Percentiles rank a stretch among this genome's conserved stretches.
Evolutionary conservation across 192 early-diverging fungal species (phyloP).

Genomic region (Mycoemilia scoparia): DNA sequence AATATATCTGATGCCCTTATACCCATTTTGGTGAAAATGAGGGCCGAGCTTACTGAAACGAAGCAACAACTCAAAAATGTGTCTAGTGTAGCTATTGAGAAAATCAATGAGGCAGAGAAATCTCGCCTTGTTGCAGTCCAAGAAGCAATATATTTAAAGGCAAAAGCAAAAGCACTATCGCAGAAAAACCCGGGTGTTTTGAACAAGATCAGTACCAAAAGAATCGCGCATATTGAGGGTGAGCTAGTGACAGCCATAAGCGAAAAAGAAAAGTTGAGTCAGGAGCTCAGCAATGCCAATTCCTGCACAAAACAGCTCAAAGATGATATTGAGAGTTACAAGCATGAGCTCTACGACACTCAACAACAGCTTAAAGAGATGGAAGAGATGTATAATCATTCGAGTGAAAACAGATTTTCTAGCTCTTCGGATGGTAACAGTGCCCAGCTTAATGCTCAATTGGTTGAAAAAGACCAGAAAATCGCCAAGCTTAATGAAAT

Average conservation of each 20-base stretch:
- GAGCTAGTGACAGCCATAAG: constrained; percentile 26
- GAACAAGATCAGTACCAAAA: constrained; percentile 13
- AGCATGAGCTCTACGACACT: constrained; percentile 15
- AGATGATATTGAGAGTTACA: constrained; percentile 15
- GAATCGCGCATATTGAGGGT: constrained; percentile 26
- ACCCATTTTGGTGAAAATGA: constrained; percentile 17
- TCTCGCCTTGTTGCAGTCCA: constrained; percentile 27
- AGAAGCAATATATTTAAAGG: constrained; percentile 32
- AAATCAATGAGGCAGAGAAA: constrained; percentile 28
- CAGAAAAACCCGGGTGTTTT: constrained; percentile 13
- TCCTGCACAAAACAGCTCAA: constrained; percentile 21
- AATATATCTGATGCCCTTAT: too few relatives aligned
- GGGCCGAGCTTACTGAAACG: constrained; percentile 24
- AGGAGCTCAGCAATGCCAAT: constrained; percentile 22
- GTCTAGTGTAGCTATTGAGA: constrained; percentile 24
- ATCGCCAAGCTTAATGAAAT: constrained; percentile 4
- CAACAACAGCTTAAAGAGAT: constrained; percentile 17
- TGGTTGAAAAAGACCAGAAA: background rate
- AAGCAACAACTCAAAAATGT: constrained; percentile 25
- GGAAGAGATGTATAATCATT: constrained; percentile 10
- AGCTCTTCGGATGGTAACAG: background rate
- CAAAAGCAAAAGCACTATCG: constrained; percentile 23
- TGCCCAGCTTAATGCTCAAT: background rate
- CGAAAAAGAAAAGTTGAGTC: constrained; percentile 26
- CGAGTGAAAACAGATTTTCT: constrained; percentile 5